Evolutionary conservation across 768 basidiomycete genomes (phyloP).

Genomic region (Suillus lakei): DNA sequence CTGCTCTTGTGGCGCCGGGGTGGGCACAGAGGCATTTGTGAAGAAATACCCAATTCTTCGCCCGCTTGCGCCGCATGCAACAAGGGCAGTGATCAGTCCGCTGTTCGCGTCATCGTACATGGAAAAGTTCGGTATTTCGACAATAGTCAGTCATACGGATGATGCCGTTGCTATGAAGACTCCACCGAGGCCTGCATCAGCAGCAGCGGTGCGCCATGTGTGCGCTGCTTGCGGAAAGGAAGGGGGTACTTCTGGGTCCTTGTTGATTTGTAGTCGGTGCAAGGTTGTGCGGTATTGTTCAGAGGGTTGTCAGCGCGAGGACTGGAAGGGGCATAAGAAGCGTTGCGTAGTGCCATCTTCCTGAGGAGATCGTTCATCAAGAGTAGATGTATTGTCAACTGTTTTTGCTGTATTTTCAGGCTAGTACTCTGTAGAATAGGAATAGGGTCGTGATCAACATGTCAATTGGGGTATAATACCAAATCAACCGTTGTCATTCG

Average conservation of each 20-base stretch:
- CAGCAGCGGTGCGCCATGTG: neutral
- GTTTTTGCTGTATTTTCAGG: neutral
- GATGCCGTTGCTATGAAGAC: neutral
- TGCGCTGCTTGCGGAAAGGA: constrained; percentile 29
- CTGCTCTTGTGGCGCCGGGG: constrained; percentile 58
- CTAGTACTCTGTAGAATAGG: neutral
- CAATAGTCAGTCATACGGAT: no score
- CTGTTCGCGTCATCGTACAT: constrained; percentile 57
- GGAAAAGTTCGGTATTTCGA: constrained; percentile 43
- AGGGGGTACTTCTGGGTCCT: constrained; percentile 9
- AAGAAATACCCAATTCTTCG: constrained; percentile 37
- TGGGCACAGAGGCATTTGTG: constrained; percentile 45
- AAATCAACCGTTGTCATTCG: neutral
- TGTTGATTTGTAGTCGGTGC: constrained; percentile 43
- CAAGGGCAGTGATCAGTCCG: constrained; percentile 55
- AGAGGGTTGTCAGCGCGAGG: constrained; percentile 46
- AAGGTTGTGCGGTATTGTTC: constrained; percentile 48
- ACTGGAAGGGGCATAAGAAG: constrained; percentile 53
- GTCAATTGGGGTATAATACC: neutral
- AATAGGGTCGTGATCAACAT: neutral
- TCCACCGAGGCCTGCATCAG: neutral
- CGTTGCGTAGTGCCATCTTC: constrained; percentile 23
- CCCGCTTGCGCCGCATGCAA: constrained; percentile 46
- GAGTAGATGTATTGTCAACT: neutral
- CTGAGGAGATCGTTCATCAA: neutral